Conservation (phyloP, 139 green algal genomes). For the Tetratostichococcus sp. region DNA sequence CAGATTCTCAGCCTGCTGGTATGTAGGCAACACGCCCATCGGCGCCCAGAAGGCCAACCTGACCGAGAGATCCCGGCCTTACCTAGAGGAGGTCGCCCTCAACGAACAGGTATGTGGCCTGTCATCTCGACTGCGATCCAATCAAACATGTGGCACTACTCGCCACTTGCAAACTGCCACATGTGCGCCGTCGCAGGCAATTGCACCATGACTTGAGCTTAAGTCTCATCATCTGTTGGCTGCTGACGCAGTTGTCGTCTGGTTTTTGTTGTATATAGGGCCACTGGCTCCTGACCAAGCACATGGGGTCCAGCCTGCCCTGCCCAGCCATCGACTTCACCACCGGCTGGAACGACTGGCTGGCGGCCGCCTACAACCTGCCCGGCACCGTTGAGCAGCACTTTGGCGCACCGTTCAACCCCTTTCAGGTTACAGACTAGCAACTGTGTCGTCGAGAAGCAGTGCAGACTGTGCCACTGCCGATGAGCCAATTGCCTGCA, state of each 20-base stretch:
- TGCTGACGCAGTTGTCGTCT: too few species aligned
- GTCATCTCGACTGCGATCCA: not conserved
- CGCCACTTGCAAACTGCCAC: too few species aligned
- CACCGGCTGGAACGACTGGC: slow-evolving; percentile 21
- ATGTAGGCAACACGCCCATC: not conserved
- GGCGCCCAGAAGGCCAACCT: not conserved
- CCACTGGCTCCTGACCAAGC: slow-evolving; percentile 22
- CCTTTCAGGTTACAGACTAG: not conserved
- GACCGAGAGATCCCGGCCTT: not conserved
- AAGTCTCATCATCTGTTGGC: too few species aligned
- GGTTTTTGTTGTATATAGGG: slow-evolving; percentile 17
- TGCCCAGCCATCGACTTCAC: slow-evolving; percentile 18
- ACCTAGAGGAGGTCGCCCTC: slow-evolving; percentile 4
- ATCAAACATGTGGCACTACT: too few species aligned
- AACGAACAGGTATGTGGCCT: not conserved
- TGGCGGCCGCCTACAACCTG: slow-evolving; percentile 19
- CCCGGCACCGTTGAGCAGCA: not conserved
- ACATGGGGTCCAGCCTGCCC: slow-evolving; percentile 12
- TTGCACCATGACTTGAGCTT: too few species aligned
- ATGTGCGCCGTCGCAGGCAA: too few species aligned
- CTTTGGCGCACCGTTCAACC: not conserved
- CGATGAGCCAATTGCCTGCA: too few species aligned
- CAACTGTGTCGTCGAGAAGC: too few species aligned
- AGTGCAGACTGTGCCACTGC: too few species aligned
- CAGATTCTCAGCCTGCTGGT: too few species aligned